Evolutionary conservation across 2,329 filamentous ascomycete genomes (phyloP).

Genomic region (Diaporthe nobilis): DNA sequence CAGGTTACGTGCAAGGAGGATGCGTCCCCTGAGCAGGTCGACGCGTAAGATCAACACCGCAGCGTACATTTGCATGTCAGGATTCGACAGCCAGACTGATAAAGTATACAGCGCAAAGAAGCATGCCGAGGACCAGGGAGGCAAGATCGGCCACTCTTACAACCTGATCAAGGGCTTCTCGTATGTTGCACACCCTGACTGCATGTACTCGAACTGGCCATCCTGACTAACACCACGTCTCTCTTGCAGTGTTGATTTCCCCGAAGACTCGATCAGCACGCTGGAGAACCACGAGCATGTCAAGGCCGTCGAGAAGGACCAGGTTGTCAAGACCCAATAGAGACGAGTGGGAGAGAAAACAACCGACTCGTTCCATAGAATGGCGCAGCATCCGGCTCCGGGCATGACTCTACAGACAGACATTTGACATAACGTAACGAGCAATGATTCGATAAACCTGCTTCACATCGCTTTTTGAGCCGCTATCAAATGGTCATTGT

Average conservation of each 20-base stretch:
- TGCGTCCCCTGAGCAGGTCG: conserved; percentile 48
- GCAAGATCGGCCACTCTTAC: conserved; percentile 88
- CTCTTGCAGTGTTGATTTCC: conserved; percentile 62
- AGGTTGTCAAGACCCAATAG: conserved; percentile 80
- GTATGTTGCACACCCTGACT: conserved; percentile 68
- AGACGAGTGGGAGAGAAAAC: conserved; percentile 35
- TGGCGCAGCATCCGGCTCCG: neutral
- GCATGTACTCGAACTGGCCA: neutral
- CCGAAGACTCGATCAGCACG: conserved; percentile 72
- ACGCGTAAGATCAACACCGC: conserved; percentile 38
- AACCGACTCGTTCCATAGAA: conserved; percentile 1
- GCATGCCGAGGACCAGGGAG: conserved; percentile 80
- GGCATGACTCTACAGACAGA: conserved; percentile 5
- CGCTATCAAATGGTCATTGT: neutral
- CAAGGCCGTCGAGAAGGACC: conserved; percentile 81
- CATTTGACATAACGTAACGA: conserved; percentile 28
- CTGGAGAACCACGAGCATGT: conserved; percentile 80
- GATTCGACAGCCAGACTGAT: neutral
- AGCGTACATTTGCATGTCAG: neutral
- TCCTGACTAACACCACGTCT: neutral
- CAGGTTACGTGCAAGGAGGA: conserved; percentile 86
- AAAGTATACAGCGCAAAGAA: conserved; percentile 77
- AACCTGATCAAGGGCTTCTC: conserved; percentile 89
- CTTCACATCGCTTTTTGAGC: neutral
- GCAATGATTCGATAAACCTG: conserved; percentile 27